phyloP scores from a whole-genome alignment of 768 basidiomycete species.

The Pulveroboletus sp. region DNA sequence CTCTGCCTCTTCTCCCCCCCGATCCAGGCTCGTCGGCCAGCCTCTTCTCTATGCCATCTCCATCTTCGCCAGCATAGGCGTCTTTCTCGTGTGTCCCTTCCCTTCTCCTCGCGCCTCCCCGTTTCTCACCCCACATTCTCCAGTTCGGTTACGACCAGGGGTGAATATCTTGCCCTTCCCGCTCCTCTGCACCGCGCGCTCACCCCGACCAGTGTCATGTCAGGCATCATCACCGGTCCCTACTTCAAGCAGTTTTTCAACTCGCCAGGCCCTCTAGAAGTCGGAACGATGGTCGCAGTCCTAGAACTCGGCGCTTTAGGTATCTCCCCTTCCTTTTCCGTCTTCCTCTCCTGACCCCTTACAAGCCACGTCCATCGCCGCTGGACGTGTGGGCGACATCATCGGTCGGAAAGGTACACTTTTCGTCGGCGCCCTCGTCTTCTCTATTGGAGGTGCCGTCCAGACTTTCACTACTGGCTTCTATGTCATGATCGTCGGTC shows the following conservation, averaged over 20 bases:
- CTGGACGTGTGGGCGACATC: slow-evolving; percentile 82
- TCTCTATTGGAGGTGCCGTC: slow-evolving; percentile 80
- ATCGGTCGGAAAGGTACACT: slow-evolving; percentile 85
- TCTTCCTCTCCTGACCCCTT: not conserved
- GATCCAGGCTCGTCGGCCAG: slow-evolving; percentile 67
- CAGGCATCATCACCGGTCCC: slow-evolving; percentile 85
- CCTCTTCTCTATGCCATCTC: slow-evolving; percentile 77
- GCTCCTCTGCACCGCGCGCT: not conserved
- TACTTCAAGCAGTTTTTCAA: slow-evolving; percentile 82
- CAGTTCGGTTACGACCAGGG: slow-evolving; percentile 89
- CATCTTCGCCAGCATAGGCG: slow-evolving; percentile 77
- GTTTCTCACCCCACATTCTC: slow-evolving; percentile 1
- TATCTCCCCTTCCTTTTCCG: slow-evolving; percentile 33
- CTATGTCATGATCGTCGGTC: slow-evolving; percentile 75
- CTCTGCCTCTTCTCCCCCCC: slow-evolving; percentile 25
- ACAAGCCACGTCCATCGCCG: slow-evolving; percentile 82
- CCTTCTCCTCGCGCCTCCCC: not conserved
- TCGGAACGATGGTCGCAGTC: slow-evolving; percentile 96
- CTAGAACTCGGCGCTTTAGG: slow-evolving; percentile 90
- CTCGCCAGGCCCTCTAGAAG: slow-evolving; percentile 63
- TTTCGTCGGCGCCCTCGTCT: slow-evolving; percentile 76
- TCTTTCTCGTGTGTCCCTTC: slow-evolving; percentile 64
- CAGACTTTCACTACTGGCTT: slow-evolving; percentile 83
- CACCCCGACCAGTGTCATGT: slow-evolving; percentile 63
- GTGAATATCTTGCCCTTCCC: slow-evolving; percentile 34